Conservation (phyloP, 139 green algal species). For the Astrephomene gubernaculifera region DNA sequence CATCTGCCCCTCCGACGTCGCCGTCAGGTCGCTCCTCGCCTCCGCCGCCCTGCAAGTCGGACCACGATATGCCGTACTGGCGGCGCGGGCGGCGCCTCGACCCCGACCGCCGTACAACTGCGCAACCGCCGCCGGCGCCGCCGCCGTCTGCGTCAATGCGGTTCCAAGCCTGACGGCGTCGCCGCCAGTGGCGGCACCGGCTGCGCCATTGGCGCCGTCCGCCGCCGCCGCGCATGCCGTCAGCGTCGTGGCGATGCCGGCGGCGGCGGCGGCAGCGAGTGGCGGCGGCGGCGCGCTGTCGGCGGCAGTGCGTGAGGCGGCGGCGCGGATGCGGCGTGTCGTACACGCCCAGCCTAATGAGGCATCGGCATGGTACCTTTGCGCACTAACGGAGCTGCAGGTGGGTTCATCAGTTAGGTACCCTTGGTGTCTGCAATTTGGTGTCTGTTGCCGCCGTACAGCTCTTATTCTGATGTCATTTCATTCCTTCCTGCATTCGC, state of each 20-base stretch:
- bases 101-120: not conserved
- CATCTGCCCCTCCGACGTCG: constrained; percentile 40
- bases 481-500: not conserved
- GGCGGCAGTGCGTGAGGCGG: not conserved
- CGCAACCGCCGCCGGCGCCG: not conserved
- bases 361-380: constrained; percentile 34
- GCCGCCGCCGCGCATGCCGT: constrained; percentile 4
- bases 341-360: constrained; percentile 24
- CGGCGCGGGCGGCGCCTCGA: constrained; percentile 11
- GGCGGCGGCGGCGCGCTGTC: not conserved
- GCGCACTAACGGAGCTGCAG: constrained; percentile 21
- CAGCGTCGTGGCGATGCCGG: not conserved
- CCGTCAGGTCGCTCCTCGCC: constrained; percentile 19
- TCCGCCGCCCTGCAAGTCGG: not conserved
- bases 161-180: not conserved
- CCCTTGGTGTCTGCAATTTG: not conserved
- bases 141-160: not conserved
- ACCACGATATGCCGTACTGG: constrained; percentile 18
- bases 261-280: not conserved
- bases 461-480: not conserved
- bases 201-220: constrained; percentile 3
- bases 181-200: not conserved
- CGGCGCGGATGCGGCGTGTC: constrained; percentile 17
- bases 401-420: not conserved
- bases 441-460: not conserved